Conservation (phyloP, 306 rosid genomes). For the Echinosophora koreensis region DNA sequence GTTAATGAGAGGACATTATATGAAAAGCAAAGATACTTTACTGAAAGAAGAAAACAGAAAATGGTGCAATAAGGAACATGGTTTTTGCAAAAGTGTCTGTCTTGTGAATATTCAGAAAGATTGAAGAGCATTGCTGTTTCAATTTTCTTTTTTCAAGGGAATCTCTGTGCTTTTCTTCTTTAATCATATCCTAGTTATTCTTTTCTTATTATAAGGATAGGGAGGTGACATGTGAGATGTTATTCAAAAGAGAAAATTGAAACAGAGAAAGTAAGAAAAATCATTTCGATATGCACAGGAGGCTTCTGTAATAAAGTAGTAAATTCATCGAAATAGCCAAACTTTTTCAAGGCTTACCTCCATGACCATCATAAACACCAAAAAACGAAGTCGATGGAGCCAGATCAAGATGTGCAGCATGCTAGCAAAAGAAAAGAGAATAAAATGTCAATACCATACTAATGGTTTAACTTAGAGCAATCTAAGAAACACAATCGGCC, state of each 20-base stretch:
- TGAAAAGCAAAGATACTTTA: background rate
- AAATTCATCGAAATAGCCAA: constrained; percentile 25
- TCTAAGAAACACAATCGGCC: constrained; percentile 13
- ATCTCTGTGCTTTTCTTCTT: background rate
- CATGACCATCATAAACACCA: constrained; percentile 95
- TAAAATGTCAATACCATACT: constrained; percentile 34
- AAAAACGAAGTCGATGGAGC: constrained; percentile 86
- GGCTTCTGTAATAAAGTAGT: background rate
- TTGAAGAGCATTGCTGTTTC: background rate
- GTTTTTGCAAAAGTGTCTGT: background rate
- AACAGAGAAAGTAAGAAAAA: constrained; percentile 17
- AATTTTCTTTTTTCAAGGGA: background rate
- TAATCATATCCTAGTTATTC: background rate
- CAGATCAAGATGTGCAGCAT: constrained; percentile 89
- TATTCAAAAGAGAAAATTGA: background rate
- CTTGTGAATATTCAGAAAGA: background rate
- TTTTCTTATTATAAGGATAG: background rate
- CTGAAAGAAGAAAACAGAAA: constrained; percentile 10
- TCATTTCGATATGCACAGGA: background rate
- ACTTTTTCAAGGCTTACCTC: constrained; percentile 66
- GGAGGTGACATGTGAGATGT: background rate
- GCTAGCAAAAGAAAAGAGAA: constrained; percentile 60
- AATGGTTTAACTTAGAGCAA: constrained; percentile 28
- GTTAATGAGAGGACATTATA: constrained; percentile 3
- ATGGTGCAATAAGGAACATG: background rate